Evolutionary conservation across 2,329 filamentous ascomycete species (phyloP).

Genomic region (Aspergillus luchuensis): DNA sequence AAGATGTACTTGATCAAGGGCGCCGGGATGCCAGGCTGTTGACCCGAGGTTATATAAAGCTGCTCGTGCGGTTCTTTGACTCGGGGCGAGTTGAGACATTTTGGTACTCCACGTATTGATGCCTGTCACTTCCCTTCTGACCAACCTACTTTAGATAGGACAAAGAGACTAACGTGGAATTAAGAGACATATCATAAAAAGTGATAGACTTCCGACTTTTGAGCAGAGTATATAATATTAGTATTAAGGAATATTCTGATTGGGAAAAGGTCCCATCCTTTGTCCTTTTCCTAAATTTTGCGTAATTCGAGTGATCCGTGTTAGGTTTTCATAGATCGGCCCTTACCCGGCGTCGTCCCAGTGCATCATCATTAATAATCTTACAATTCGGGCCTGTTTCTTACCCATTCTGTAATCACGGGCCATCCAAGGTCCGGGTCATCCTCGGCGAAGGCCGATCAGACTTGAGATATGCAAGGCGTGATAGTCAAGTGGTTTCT

Average conservation of each 20-base stretch:
- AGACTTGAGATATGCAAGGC: background rate
- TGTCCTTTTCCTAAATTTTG: no score
- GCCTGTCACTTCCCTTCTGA: background rate
- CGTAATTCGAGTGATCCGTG: background rate
- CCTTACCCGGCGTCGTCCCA: background rate
- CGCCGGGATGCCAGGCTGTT: background rate
- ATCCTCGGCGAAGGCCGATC: background rate
- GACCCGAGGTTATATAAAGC: background rate
- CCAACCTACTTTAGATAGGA: background rate
- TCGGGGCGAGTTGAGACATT: background rate
- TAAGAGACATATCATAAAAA: background rate
- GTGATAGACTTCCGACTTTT: background rate
- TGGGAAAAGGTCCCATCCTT: no score
- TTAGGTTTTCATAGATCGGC: background rate
- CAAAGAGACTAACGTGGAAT: background rate
- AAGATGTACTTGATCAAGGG: background rate
- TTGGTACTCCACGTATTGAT: background rate
- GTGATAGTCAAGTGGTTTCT: background rate
- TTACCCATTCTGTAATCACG: background rate
- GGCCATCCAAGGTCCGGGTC: background rate
- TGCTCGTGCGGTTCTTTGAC: background rate
- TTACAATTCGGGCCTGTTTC: background rate
- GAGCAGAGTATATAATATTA: background rate
- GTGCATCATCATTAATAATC: background rate
- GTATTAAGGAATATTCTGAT: background rate